Percentiles rank a stretch among this genome's conserved stretches.
Evolutionary conservation across 2,329 filamentous ascomycete species (phyloP).

Genomic region (Monosporascus sp.): DNA sequence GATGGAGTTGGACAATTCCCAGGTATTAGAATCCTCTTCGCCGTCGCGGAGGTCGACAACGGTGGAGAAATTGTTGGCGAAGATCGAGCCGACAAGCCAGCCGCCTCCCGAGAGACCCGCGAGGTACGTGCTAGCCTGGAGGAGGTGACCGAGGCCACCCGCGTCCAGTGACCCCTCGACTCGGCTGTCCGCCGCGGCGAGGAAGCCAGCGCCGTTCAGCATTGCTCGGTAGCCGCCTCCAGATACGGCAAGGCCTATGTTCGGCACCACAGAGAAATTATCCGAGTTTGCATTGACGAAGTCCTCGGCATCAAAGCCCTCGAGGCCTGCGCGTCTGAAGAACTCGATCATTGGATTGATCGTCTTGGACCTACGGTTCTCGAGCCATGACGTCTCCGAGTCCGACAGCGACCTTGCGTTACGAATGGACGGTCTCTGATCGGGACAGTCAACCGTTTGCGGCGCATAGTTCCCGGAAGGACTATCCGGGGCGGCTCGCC

Average conservation of each 20-base stretch:
- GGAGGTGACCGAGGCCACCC: constrained; percentile 62
- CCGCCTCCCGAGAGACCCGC: constrained; percentile 69
- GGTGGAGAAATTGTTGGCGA: constrained; percentile 69
- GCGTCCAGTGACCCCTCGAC: constrained; percentile 52
- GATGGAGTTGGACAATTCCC: constrained; percentile 34
- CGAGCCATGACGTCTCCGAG: constrained; percentile 70
- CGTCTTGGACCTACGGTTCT: constrained; percentile 66
- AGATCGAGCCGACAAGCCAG: constrained; percentile 72
- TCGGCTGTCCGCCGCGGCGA: constrained; percentile 64
- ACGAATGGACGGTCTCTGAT: constrained; percentile 63
- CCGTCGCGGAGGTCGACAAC: constrained; percentile 36
- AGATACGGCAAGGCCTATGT: constrained; percentile 62
- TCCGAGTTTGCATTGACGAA: constrained; percentile 65
- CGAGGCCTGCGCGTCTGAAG: constrained; percentile 65
- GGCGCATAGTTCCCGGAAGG: constrained; percentile 65
- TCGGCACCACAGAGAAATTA: constrained; percentile 51
- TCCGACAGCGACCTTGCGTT: constrained; percentile 56
- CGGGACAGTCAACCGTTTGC: constrained; percentile 61
- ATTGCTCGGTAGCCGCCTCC: constrained; percentile 70
- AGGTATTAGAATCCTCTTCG: constrained; percentile 23
- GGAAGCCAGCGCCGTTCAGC: constrained; percentile 63
- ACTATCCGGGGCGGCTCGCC: constrained; percentile 33
- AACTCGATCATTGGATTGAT: constrained; percentile 70
- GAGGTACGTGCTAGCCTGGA: constrained; percentile 68
- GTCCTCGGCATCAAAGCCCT: constrained; percentile 51